Base-by-base conservation (phyloP, 805 yeast genomes). In the Candida gorgasii region DNA sequence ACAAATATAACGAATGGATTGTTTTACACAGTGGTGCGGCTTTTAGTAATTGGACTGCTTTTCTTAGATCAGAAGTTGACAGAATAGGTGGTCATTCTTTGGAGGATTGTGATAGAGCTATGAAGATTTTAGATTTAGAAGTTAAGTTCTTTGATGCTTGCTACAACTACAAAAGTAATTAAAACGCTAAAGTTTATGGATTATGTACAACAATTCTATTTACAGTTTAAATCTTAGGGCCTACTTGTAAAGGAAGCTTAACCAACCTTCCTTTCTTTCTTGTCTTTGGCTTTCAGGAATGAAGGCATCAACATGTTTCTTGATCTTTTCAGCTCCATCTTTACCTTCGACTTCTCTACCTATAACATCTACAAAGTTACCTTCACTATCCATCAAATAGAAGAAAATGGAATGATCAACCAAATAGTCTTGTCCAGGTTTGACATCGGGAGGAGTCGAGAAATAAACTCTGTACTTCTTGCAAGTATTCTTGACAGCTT, bases 361-460 rank as follows among this genome's bases (percentile, higher is more conserved):
- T 52, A 92, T 72, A 5, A 93, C 98, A 61, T 92, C 97, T 37
- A 92, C 86, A 58, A 89, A 93, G 58, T 88, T 81, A 36, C 98
- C 99, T 61, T 93, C 97, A n/a, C 96, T 90, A 61, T 93, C 98
- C 97, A 93, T 92, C 55, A 93, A 71, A 59, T 93, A 93, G 67
- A 92, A 92, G 79, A 93, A 93, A 45, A 93, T 89, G 3, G 98
- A 92, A 65, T 93, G 99, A 61, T 93, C 99, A 23, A 93, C 99
- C 47, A 93, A 73, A 60, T 93, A 93, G 55, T 93, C 97, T 65
- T 93, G 96, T 14, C 97, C 98, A 0, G 96, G 93, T 61, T 89
- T 88, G 36, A 93, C 84, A 58, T 89, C 80, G 18, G 90, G 86
- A 3, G 99, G 99, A 1, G 99, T 93, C n/a, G 96, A 88, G 65